Base-by-base conservation (phyloP, 2,329 filamentous ascomycete species). In the Verticillium isaacii region DNA sequence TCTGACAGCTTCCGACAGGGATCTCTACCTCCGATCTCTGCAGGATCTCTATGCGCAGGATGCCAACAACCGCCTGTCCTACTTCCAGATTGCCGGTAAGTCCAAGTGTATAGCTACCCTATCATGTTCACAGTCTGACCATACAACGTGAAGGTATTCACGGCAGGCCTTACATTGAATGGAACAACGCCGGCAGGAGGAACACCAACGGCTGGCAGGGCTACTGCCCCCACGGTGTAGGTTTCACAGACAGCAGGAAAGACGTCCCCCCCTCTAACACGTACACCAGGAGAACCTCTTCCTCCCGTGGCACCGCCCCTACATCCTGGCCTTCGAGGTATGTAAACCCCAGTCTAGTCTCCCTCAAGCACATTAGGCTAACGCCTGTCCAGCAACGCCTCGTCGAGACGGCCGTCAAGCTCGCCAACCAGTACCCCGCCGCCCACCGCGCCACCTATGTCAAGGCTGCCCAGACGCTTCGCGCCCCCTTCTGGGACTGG, bases 71-170 rank as follows among this genome's bases (percentile, higher is more conserved):
- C 72, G 74, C 62, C 73, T 84, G 29, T 88, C 86, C 0, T 89
- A 83, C 72, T 89, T 87, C 68, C 81, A 86, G 68, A 77, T 90
- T 61, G 78, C 84, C 54, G 85, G 88, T 83, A 70, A 62, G 78
- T 82, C 4, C 39, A 29, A 17, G 11, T n/a, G 11, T 9, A 23
- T 11, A 29, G 29, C 29, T 11, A 36, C 12, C n/a, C n/a, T 8
- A n/a, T n/a, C 9, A 36, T 11, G 34, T 14, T 9, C 17, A 23
- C 5, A 5, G 50, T 76, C 50, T 56, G 15, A 58, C 34, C 23
- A 3, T 7, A n/a, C 29, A 19, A 37, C 5, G 29, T 29, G 29
- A 29, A 85, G 84, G 82, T 29, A 85, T 90, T 64, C 87, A 89
- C 72, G 87, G 87, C 17, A 80, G 80, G 65, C 87, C 88, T 12